Percentiles rank a stretch among this genome's conserved stretches.
Evolutionary conservation across 2,329 filamentous ascomycete genomes (phyloP).

Genomic region (Colletotrichum chrysophilum): DNA sequence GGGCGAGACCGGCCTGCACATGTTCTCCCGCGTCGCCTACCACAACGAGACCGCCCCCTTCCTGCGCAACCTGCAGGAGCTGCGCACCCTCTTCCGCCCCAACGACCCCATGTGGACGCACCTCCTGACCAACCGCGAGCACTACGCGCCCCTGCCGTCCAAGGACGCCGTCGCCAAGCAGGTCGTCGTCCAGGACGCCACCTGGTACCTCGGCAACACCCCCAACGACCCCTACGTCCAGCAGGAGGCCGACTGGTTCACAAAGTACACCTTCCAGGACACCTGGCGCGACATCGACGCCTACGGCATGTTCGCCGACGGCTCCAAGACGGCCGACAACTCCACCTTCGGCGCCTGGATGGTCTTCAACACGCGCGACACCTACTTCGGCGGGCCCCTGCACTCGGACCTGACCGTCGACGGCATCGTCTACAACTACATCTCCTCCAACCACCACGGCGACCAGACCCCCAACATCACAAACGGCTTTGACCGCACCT

Average conservation of each 20-base stretch:
- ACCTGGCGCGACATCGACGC: slow-evolving; percentile 60
- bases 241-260: slow-evolving; percentile 62
- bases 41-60: slow-evolving; percentile 58
- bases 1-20: slow-evolving; percentile 64
- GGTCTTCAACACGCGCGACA: slow-evolving; percentile 65
- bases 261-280: slow-evolving; percentile 65
- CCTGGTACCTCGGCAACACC: slow-evolving; percentile 61
- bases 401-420: slow-evolving; percentile 66
- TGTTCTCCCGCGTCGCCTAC: slow-evolving; percentile 61
- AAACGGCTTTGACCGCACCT: slow-evolving; percentile 65
- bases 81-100: slow-evolving; percentile 63
- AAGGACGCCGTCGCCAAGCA: slow-evolving; percentile 43
- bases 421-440: slow-evolving; percentile 68
- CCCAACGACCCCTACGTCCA: slow-evolving; percentile 58
- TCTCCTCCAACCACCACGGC: slow-evolving; percentile 63
- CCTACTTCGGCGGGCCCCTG: slow-evolving; percentile 62
- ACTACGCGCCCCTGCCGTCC: slow-evolving; percentile 57
- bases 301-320: slow-evolving; percentile 50
- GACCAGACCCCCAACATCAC: slow-evolving; percentile 66
- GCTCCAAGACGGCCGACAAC: slow-evolving; percentile 46
- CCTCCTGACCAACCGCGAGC: slow-evolving; percentile 55
- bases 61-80: slow-evolving; percentile 61
- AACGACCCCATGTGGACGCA: slow-evolving; percentile 64
- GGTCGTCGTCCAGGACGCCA: slow-evolving; percentile 63
- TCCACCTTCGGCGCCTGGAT: slow-evolving; percentile 62